A percentile compares a stretch with the other conserved stretches of the same genome.
phyloP scores from a whole-genome alignment of 768 basidiomycete genomes.

The Royoungia palumana region DNA sequence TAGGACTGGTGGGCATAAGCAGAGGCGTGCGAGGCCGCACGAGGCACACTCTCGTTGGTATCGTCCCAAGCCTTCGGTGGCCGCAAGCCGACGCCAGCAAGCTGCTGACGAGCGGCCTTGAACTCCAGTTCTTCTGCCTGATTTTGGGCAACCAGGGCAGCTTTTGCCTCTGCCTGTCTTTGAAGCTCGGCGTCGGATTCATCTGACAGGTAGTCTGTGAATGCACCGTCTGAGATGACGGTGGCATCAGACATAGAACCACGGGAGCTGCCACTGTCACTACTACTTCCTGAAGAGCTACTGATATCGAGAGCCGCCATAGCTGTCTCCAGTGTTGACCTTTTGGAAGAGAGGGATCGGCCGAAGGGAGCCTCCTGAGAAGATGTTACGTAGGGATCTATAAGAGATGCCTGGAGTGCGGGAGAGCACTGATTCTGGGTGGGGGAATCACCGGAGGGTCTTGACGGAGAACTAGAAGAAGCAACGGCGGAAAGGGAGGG shows the following conservation, averaged over 20 bases:
- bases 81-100: slow-evolving; percentile 67
- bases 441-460: slow-evolving; percentile 19
- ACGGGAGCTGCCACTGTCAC: slow-evolving; percentile 47
- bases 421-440: slow-evolving; percentile 18
- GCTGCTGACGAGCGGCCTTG: slow-evolving; percentile 73
- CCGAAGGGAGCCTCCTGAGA: slow-evolving; percentile 31
- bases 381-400: slow-evolving; percentile 22
- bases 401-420: slow-evolving; percentile 15
- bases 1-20: slow-evolving; percentile 28
- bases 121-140: slow-evolving; percentile 80
- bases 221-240: slow-evolving; percentile 80
- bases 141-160: slow-evolving; percentile 73
- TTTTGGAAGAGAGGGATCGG: slow-evolving; percentile 35
- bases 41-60: slow-evolving; percentile 37
- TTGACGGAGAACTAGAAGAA: slow-evolving; percentile 27
- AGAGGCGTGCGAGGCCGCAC: slow-evolving; percentile 21
- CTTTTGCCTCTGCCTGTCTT: slow-evolving; percentile 78
- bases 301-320: slow-evolving; percentile 37
- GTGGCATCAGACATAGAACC: slow-evolving; percentile 71
- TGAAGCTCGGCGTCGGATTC: slow-evolving; percentile 90
- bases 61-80: slow-evolving; percentile 77
- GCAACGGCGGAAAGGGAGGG: slow-evolving; percentile 43
- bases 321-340: slow-evolving; percentile 36
- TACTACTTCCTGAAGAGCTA: slow-evolving; percentile 55
- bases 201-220: slow-evolving; percentile 89